phyloP scores from a whole-genome alignment of 2,329 filamentous ascomycete species.

The Madurella mycetomatis region DNA sequence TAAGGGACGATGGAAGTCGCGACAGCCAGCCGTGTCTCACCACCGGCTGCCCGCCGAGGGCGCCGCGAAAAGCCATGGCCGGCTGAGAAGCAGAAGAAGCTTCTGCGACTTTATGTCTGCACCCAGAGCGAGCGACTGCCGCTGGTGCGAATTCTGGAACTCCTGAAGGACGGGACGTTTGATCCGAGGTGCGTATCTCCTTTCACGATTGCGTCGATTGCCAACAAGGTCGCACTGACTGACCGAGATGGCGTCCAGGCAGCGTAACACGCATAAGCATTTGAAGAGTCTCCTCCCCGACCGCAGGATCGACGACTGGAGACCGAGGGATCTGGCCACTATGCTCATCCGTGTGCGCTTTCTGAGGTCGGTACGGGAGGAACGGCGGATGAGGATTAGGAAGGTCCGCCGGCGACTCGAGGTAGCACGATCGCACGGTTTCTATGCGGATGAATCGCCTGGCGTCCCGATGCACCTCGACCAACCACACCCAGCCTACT shows the following conservation, averaged over 20 bases:
- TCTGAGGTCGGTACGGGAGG: slow-evolving; percentile 23
- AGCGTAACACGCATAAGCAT: slow-evolving; percentile 28
- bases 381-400: slow-evolving; percentile 23
- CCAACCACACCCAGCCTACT: slow-evolving; percentile 3
- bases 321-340: slow-evolving; percentile 24
- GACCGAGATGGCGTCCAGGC: slow-evolving; percentile 15
- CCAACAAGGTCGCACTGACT: slow-evolving; percentile 8
- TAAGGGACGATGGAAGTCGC: slow-evolving; percentile 18
- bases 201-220: background rate
- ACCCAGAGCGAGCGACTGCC: slow-evolving; percentile 27
- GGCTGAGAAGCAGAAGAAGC: slow-evolving; percentile 25
- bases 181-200: slow-evolving; percentile 25
- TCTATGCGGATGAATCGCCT: background rate
- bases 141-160: slow-evolving; percentile 26
- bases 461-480: slow-evolving; percentile 10
- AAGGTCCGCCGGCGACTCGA: slow-evolving; percentile 16
- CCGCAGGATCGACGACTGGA: slow-evolving; percentile 27
- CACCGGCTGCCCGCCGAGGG: slow-evolving; percentile 23
- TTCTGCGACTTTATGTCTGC: slow-evolving; percentile 27
- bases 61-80: slow-evolving; percentile 28
- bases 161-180: slow-evolving; percentile 25
- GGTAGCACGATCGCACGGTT: slow-evolving; percentile 3
- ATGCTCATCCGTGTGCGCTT: slow-evolving; percentile 26
- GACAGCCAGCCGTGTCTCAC: slow-evolving; percentile 15
- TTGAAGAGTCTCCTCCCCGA: slow-evolving; percentile 26